These are phyloP conservation scores for Astrothelium subdiscretum DNA, from an alignment of 495 filamentous ascomycete genomes.

Conservation along the genomic window DNA sequence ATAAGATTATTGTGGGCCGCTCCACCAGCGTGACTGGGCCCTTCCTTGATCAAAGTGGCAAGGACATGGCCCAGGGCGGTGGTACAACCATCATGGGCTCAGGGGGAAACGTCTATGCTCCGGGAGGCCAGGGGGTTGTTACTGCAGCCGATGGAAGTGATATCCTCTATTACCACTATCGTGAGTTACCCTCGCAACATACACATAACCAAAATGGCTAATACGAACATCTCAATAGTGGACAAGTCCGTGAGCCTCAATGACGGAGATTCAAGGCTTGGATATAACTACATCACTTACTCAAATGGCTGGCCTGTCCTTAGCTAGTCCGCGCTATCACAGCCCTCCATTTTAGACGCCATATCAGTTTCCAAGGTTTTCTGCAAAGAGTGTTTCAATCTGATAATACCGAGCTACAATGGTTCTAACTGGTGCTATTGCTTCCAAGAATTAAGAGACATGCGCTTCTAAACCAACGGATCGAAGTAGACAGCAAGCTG, in stretches of 20 bases:
- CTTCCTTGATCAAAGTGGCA: conserved; percentile 51
- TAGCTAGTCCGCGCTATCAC: neutral
- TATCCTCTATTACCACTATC: conserved; percentile 64
- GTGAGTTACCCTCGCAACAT: conserved; percentile 16
- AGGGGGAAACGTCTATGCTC: conserved; percentile 54
- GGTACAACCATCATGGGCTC: conserved; percentile 52
- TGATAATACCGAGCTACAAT: too few species aligned
- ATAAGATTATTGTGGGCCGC: conserved; percentile 54
- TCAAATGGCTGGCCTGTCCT: conserved; percentile 51
- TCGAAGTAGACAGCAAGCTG: too few species aligned
- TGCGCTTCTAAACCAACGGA: too few species aligned
- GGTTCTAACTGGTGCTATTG: too few species aligned
- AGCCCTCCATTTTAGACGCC: too few species aligned
- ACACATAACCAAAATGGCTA: neutral
- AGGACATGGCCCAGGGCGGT: conserved; percentile 43
- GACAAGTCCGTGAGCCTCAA: conserved; percentile 53
- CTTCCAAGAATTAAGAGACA: too few species aligned
- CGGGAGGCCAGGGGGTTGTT: conserved; percentile 55
- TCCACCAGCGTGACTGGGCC: conserved; percentile 38
- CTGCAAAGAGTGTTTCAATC: too few species aligned
- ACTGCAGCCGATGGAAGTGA: conserved; percentile 36
- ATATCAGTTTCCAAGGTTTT: too few species aligned
- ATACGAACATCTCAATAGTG: conserved; percentile 16
- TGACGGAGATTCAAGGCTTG: conserved; percentile 54
- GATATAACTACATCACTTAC: conserved; percentile 55